These are phyloP conservation scores for Cladosporium sp. DNA, from an alignment of 2,329 filamentous ascomycete species.

Conservation along the genomic window DNA sequence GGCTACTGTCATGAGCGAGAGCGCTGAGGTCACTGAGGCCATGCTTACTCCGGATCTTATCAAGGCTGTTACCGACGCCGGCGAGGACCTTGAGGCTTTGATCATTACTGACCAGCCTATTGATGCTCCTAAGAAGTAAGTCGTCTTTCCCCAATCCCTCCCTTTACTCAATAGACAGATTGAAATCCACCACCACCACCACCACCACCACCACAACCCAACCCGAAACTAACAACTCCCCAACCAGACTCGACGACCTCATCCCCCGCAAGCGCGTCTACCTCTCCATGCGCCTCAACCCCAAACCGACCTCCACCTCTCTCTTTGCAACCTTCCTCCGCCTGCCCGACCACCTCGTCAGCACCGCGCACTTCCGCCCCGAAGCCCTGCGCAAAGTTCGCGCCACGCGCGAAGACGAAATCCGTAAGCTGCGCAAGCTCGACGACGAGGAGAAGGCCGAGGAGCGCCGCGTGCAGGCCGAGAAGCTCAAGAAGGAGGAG, in stretches of 20 bases:
- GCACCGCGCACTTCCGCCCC: constrained; percentile 75
- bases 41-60: constrained; percentile 84
- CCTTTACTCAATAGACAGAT: too few species aligned
- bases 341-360: constrained; percentile 75
- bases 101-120: constrained; percentile 85
- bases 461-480: constrained; percentile 50
- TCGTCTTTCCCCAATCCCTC: constrained; percentile 15
- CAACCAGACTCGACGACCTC: constrained; percentile 71
- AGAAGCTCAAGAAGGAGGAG: constrained; percentile 73
- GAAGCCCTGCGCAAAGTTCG: constrained; percentile 82
- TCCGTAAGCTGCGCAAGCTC: constrained; percentile 71
- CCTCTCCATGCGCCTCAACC: constrained; percentile 65
- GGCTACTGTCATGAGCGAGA: constrained; percentile 95
- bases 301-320: constrained; percentile 59
- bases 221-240: not conserved
- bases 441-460: constrained; percentile 67
- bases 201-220: not conserved
- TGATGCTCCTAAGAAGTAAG: constrained; percentile 80
- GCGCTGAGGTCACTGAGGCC: constrained; percentile 83
- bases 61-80: constrained; percentile 71
- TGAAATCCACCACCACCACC: not conserved
- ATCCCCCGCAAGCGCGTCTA: constrained; percentile 79
- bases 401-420: constrained; percentile 71
- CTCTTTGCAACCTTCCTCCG: constrained; percentile 75
- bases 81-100: constrained; percentile 77